Percentiles rank a stretch among this genome's conserved stretches.
phyloP scores from a whole-genome alignment of 768 basidiomycete species.

The Rhodotorula sphaerocarpa region DNA sequence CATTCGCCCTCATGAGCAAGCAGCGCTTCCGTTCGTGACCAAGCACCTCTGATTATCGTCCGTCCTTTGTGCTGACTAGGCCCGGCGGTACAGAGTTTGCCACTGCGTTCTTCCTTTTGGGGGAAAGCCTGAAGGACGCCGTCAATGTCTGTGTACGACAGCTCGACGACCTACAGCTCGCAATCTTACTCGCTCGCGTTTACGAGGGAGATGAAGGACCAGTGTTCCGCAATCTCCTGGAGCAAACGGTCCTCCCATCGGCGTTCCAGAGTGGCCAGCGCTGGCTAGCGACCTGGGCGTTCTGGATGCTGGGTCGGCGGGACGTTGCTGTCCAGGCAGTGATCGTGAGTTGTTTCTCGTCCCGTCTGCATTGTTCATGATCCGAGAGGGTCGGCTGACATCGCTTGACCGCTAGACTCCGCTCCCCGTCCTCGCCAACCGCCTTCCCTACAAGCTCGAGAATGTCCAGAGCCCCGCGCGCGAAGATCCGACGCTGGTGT shows the following conservation, averaged over 20 bases:
- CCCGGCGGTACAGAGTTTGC: conserved; percentile 65
- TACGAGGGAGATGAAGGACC: conserved; percentile 77
- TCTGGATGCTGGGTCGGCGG: conserved; percentile 80
- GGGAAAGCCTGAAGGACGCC: conserved; percentile 78
- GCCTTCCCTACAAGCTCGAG: conserved; percentile 42
- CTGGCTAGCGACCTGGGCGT: conserved; percentile 91
- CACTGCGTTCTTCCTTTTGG: conserved; percentile 95
- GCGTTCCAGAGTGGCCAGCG: conserved; percentile 83
- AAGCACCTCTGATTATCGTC: too few species aligned
- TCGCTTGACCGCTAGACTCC: conserved; percentile 32
- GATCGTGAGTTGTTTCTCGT: conserved; percentile 56
- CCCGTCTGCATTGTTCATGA: background rate
- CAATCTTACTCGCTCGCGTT: conserved; percentile 73
- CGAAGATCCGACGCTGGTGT: conserved; percentile 85
- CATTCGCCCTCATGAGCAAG: conserved; percentile 81
- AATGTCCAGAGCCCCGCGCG: conserved; percentile 73
- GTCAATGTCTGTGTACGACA: conserved; percentile 83
- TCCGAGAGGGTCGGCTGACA: background rate
- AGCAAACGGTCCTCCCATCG: conserved; percentile 65
- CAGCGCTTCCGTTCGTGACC: conserved; percentile 72
- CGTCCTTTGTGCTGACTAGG: too few species aligned
- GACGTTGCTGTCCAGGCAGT: conserved; percentile 86
- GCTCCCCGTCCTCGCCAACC: conserved; percentile 20
- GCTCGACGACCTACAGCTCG: conserved; percentile 80
- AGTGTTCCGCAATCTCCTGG: conserved; percentile 61